A percentile compares a stretch with the other conserved stretches of the same genome.
Conservation (phyloP, 2,329 filamentous ascomycete species). For the Aureobasidium sp. region DNA sequence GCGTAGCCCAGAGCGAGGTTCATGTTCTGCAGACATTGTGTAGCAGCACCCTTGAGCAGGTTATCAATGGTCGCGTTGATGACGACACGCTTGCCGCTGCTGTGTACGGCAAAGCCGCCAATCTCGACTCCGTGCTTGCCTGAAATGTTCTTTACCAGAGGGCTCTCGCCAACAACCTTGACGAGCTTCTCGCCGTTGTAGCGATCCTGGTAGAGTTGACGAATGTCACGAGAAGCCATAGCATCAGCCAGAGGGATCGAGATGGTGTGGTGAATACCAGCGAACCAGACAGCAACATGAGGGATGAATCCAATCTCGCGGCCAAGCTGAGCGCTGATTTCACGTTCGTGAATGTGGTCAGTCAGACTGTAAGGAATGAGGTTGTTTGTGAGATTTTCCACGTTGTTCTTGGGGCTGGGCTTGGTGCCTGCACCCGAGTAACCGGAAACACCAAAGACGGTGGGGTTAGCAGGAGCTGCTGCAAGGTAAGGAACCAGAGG, state of each 20-base stretch:
- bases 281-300: constrained; percentile 95
- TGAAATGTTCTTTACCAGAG: constrained; percentile 75
- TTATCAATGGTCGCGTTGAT: constrained; percentile 93
- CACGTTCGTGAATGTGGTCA: constrained; percentile 89
- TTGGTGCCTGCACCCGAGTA: constrained; percentile 95
- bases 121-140: constrained; percentile 87
- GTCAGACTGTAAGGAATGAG: constrained; percentile 86
- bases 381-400: constrained; percentile 75
- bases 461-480: constrained; percentile 56
- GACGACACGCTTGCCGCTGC: constrained; percentile 82
- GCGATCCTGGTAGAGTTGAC: constrained; percentile 90
- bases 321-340: constrained; percentile 75
- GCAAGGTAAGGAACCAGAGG: constrained; percentile 72
- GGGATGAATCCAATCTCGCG: constrained; percentile 76
- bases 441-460: constrained; percentile 83
- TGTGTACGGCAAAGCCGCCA: constrained; percentile 91
- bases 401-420: constrained; percentile 88
- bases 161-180: constrained; percentile 83
- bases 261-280: constrained; percentile 88
- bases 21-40: constrained; percentile 93
- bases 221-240: constrained; percentile 86
- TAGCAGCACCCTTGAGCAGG: constrained; percentile 84
- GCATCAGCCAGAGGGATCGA: constrained; percentile 77
- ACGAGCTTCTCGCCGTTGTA: constrained; percentile 95
- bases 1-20: constrained; percentile 83